A percentile compares a stretch with the other conserved stretches of the same genome.
phyloP scores from a whole-genome alignment of 2,329 filamentous ascomycete genomes.

The Thielaviopsis populi region DNA sequence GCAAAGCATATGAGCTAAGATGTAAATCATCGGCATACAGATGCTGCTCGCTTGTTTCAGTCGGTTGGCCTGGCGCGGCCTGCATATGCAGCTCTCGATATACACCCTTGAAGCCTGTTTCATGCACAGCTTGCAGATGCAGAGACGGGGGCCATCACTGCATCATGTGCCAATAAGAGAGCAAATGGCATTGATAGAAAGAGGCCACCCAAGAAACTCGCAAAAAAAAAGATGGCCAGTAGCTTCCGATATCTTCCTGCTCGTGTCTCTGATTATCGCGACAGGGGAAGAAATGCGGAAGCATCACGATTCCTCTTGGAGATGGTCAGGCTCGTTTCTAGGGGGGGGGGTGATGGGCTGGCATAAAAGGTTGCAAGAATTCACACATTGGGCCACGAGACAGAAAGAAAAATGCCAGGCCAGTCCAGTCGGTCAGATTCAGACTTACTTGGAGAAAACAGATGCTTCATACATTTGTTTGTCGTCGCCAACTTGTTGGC shows the following conservation, averaged over 20 bases:
- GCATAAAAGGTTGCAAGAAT: neutral
- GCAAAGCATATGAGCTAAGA: neutral
- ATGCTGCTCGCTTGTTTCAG: conserved; percentile 1
- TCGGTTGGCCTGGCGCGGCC: neutral
- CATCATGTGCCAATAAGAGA: neutral
- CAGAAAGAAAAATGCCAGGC: neutral
- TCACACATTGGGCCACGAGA: neutral
- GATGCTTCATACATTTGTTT: neutral
- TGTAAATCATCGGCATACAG: neutral
- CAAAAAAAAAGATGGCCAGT: neutral
- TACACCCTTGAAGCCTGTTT: neutral
- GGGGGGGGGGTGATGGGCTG: neutral
- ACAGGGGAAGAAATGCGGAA: neutral
- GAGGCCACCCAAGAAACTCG: neutral
- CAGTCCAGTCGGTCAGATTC: too few relatives aligned
- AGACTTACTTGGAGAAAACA: too few relatives aligned
- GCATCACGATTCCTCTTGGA: neutral
- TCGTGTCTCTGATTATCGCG: neutral
- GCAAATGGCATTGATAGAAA: neutral
- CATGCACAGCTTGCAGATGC: neutral
- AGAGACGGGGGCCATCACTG: neutral
- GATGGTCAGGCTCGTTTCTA: neutral
- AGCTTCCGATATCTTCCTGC: neutral
- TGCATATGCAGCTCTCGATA: neutral
- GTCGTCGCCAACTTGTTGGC: neutral